Evolutionary conservation across 2,329 filamentous ascomycete genomes (phyloP), one percentile per base, ranked within the genome.

Genomic region (Fusarium sp.): DNA sequence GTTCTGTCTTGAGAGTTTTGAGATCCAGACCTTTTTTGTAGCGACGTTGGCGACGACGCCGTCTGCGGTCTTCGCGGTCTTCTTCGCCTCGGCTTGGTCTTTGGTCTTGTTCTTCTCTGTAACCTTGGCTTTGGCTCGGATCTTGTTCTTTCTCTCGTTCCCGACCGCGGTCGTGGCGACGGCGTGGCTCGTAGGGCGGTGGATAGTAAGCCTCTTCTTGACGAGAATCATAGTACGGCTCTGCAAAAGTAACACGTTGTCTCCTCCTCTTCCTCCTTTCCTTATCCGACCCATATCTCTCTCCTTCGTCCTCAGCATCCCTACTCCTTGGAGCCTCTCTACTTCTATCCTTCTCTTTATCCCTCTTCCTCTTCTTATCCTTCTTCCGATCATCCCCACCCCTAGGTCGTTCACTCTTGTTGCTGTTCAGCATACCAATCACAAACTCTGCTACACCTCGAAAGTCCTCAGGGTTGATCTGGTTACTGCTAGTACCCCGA

Each of bases 201-300:
- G 65, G 49, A 16, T 73, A 70, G 51, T 66, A 55, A 34, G 48
- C 10, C 19, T 57, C 62, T 34, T 73, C 67, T 31, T 65, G 48
- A 6, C 53, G 69, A 21, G 57, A 46, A 3, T 71, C 61, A 28
- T 63, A 42, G 50, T 69, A 71, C 7, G 72, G 70, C 21, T 74
- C 72, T 59, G 72, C 70, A 55, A 74, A 74, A 42, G 69, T 72
- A 34, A 74, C 72, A 49, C 66, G 66, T 14, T 69, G 68, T 11
- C 66, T 62, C 30, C 64, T 65, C 44, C 64, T 65, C 61, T 71
- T 72, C 21, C 71, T 69, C 23, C 59, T 60, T 52, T 69, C 65
- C 31, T 59, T 67, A 43, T 72, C 71, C 16, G 65, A 58, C 31
- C 61, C 66, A 42, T 74, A 64, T 13, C 23, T 61, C 7, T 71